Base-by-base conservation (phyloP, 805 yeast genomes). In the Debaryomyces hansenii region DNA sequence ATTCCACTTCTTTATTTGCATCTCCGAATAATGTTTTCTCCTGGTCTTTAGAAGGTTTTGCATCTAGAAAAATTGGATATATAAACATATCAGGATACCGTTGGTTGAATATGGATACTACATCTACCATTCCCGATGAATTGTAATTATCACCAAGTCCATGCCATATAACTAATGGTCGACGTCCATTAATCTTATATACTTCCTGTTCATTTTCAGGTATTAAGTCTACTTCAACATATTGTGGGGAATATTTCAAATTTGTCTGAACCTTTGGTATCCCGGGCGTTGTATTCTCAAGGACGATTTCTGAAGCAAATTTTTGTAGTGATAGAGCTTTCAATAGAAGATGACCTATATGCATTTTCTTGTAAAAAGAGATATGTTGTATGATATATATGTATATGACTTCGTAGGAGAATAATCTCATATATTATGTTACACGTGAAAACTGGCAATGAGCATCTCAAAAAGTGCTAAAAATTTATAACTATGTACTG, bases 121-220 rank as follows among this genome's bases (percentile, higher is more conserved):
- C 78, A n/a, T 70, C 62, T 27, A 64, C 67, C 72, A 86, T 79
- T 0, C 85, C 80, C 0, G 75, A 60, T 0, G 90, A 80, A 57
- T 84, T 77, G 59, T 82, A 87, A 9, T 78, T 74, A 60, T 87
- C 96, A 0, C 95, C 94, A 64, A 88, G 73, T 0, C 96, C 96
- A 56, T 87, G 96, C 95, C 95, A 87, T 35, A 88, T 58, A 2
- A 87, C 89, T 2, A 87, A 74, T 0, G 89, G 85, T 20, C 58
- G 49, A 35, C 50, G 10, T 24, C 27, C 27, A 14, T 41, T 12
- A 11, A n/a, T 31, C 20, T 8, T 41, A 7, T 8, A 24, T 18
- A 18, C 6, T 16, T 15, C 8, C 6, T 35, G 38, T 20, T 15
- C 16, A 12, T 12, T 31, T 8, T 31, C 16, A 9, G 11, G 3